Base-by-base conservation (phyloP, 371 early-diverging fungal species). In the Apophysomyces sp. region DNA sequence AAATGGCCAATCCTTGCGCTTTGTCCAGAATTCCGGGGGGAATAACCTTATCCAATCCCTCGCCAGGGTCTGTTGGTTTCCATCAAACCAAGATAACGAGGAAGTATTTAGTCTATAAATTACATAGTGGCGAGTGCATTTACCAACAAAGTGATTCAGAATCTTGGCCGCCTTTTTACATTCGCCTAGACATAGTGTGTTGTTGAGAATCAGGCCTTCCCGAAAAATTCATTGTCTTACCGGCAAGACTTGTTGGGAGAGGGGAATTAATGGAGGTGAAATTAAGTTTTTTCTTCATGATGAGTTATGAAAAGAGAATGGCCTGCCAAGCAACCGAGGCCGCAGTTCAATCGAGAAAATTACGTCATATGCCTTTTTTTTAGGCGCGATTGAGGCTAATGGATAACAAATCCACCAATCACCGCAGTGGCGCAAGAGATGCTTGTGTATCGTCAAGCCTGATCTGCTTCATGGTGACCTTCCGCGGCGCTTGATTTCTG, bases 1-100 rank as follows among this genome's bases (percentile, higher is more conserved):
- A 80, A 24, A 98, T 91, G 57, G 97, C 98, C 27, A 98, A 82
- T 7, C 97, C 98, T 65, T 92, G 92, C 28, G 96, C 96, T 41
- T 81, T 83, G 41, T 82, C 81, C 26, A 94, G 72, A 57, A 92
- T 90, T 32, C 80, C 71, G 0, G 78, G 64, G 29, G 94, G 94
- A 65, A 94, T 93, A n/a, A 90, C 80, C 67, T 87, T 86, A 72
- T 92, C 93, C 6, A 88, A 63, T 0, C 89, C 90, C 62, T 87
- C 83, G 32, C 86, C 86, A 28, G 86, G 85, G 58, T 88, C 89
- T 85, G 18, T 4, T 15, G 26, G 6, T 3, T 16, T 29, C 34
- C 13, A 55, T 7, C 9, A 54, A n/a, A 41, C n/a, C 15, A 18
- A 36, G 18, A 54, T 26, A 32, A 28, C 15, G 16, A 4, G 26